These are phyloP conservation scores for Penicillium corylophilum DNA, from an alignment of 2,329 filamentous ascomycete species.

Conservation along the genomic window DNA sequence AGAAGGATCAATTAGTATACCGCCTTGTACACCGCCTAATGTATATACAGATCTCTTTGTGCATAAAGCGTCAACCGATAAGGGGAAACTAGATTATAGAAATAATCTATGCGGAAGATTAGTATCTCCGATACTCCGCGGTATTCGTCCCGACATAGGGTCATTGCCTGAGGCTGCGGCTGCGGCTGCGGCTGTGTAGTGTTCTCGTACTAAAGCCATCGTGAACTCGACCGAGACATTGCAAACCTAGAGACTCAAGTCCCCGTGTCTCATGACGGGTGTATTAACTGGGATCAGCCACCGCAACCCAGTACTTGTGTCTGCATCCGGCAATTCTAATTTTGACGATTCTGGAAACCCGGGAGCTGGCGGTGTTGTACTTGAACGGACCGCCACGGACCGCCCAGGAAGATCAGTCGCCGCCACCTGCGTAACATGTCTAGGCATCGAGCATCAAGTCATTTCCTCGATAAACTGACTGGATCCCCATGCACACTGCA, in stretches of 20 bases:
- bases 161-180: neutral
- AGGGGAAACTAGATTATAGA: no score
- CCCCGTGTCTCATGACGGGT: conserved; percentile 1
- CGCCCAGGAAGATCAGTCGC: neutral
- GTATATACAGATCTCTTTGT: no score
- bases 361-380: neutral
- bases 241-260: neutral
- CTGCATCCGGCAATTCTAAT: conserved; percentile 7
- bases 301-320: neutral
- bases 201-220: neutral
- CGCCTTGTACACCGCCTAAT: no score
- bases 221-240: conserved; percentile 13
- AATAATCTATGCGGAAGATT: no score
- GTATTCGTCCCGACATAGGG: no score
- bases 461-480: conserved; percentile 6
- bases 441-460: neutral
- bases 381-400: neutral
- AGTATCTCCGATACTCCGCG: no score
- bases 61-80: no score
- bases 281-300: neutral
- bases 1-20: no score
- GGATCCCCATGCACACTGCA: conserved; percentile 8
- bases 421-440: conserved; percentile 10
- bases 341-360: conserved; percentile 1
- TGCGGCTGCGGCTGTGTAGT: neutral